These are phyloP conservation scores for Udeniomyces megalosporus DNA, from an alignment of 768 basidiomycete genomes.

Conservation along the genomic window DNA sequence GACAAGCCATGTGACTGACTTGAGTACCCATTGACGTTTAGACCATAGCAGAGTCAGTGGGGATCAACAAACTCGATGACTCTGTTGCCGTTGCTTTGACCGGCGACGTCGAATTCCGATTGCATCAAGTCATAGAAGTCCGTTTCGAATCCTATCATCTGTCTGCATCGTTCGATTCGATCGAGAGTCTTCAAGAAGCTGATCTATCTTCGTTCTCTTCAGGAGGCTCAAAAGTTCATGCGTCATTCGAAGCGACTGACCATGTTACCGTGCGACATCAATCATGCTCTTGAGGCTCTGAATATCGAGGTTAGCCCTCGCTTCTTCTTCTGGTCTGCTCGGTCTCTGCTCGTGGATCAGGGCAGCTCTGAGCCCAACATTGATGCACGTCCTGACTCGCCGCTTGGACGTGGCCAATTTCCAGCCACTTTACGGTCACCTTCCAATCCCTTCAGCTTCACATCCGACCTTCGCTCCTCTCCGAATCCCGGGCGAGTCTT, in stretches of 20 bases:
- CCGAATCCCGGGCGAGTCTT: background rate
- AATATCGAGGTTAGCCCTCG: slow-evolving; percentile 54
- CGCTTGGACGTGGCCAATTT: background rate
- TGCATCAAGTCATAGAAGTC: slow-evolving; percentile 89
- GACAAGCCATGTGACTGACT: background rate
- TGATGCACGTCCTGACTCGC: too few relatives aligned
- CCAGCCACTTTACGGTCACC: slow-evolving; percentile 70
- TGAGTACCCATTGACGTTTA: slow-evolving; percentile 24
- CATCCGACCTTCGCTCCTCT: slow-evolving; percentile 30
- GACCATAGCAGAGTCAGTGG: slow-evolving; percentile 83
- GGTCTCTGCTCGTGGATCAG: background rate
- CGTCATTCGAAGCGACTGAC: slow-evolving; percentile 81
- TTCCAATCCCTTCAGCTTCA: slow-evolving; percentile 39
- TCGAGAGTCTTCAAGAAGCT: background rate
- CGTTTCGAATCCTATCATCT: slow-evolving; percentile 13
- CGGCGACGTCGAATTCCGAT: slow-evolving; percentile 89
- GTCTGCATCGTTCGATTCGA: background rate
- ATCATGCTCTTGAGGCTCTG: slow-evolving; percentile 78
- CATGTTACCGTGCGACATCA: slow-evolving; percentile 75
- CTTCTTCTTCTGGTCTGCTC: background rate
- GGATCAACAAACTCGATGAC: slow-evolving; percentile 58
- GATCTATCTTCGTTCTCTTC: slow-evolving; percentile 14
- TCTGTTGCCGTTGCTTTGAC: slow-evolving; percentile 67
- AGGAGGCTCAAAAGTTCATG: slow-evolving; percentile 97
- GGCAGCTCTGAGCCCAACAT: background rate